These are phyloP conservation scores for Metschnikowia corniflorae DNA, from an alignment of 805 yeast species.

Conservation along the genomic window DNA sequence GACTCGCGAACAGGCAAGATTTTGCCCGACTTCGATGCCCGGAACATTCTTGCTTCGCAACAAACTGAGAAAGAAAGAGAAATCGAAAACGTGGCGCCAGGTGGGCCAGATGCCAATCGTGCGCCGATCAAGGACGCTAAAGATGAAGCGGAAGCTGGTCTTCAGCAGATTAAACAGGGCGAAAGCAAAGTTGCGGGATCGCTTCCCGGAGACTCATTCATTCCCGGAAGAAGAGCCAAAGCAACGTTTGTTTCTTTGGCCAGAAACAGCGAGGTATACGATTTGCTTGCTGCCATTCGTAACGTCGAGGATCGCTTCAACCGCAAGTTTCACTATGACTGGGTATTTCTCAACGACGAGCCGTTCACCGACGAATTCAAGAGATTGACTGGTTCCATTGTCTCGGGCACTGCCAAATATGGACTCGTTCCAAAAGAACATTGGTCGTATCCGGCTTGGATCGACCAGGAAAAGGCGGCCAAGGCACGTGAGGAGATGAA, in stretches of 20 bases:
- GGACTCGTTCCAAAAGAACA: conserved; percentile 20
- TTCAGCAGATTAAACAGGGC: conserved; percentile 9
- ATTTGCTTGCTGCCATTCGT: conserved; percentile 17
- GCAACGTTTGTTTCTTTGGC: conserved; percentile 20
- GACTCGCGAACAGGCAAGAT: conserved; percentile 16
- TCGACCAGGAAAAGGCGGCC: conserved; percentile 26
- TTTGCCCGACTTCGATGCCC: conserved; percentile 7
- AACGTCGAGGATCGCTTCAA: conserved; percentile 24
- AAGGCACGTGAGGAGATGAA: conserved; percentile 23
- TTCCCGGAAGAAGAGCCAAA: conserved; percentile 12
- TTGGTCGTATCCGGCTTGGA: conserved; percentile 22
- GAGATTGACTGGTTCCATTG: conserved; percentile 13
- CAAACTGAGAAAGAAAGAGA: not conserved
- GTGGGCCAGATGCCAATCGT: not conserved
- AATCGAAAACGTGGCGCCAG: not conserved
- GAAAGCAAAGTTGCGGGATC: not conserved
- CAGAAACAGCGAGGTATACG: conserved; percentile 14
- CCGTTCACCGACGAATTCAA: conserved; percentile 23
- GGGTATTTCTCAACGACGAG: conserved; percentile 26
- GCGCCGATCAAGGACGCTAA: conserved; percentile 8
- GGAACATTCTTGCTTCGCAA: not conserved
- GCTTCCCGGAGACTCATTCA: conserved; percentile 5
- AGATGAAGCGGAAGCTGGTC: conserved; percentile 8
- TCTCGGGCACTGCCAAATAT: conserved; percentile 20
- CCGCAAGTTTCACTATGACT: conserved; percentile 22